These are phyloP conservation scores for Zygoascus bituminiphila DNA, from an alignment of 805 yeast genomes.

Conservation along the genomic window DNA sequence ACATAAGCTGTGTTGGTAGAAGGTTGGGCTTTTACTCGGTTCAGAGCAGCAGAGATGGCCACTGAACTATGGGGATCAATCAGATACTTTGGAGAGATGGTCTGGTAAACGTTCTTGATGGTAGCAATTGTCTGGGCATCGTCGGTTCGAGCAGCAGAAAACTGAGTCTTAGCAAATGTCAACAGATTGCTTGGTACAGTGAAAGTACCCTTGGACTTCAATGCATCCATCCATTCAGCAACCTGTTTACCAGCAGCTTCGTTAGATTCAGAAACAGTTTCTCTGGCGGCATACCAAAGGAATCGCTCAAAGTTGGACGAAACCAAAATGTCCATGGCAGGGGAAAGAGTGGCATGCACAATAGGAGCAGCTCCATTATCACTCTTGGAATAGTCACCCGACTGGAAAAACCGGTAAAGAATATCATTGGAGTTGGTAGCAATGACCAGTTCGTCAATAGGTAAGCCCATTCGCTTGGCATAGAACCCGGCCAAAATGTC, in stretches of 20 bases:
- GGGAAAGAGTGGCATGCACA: conserved; percentile 85
- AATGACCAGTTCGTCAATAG: conserved; percentile 74
- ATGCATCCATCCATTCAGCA: conserved; percentile 66
- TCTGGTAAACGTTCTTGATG: conserved; percentile 58
- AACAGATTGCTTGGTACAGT: conserved; percentile 58
- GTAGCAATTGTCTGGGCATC: conserved; percentile 74
- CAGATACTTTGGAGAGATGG: conserved; percentile 58
- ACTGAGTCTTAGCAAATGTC: conserved; percentile 55
- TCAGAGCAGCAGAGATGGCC: conserved; percentile 74
- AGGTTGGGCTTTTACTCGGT: conserved; percentile 44
- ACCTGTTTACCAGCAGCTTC: conserved; percentile 66
- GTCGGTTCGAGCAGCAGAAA: conserved; percentile 72
- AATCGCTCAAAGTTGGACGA: conserved; percentile 95
- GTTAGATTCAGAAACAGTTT: conserved; percentile 50
- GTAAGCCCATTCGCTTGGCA: conserved; percentile 93
- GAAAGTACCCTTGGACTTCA: conserved; percentile 71
- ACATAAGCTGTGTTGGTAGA: conserved; percentile 41
- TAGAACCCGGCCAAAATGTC: conserved; percentile 95
- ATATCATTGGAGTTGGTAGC: conserved; percentile 97
- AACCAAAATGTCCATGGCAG: conserved; percentile 97
- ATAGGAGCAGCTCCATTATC: conserved; percentile 39
- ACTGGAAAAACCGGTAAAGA: conserved; percentile 80
- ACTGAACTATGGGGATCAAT: conserved; percentile 97
- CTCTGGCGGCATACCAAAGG: conserved; percentile 86
- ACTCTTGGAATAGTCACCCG: conserved; percentile 70